Evolutionary conservation across 495 filamentous ascomycete species (phyloP), one percentile per base, ranked within the genome.

Genomic region (Daldinia caldariorum): DNA sequence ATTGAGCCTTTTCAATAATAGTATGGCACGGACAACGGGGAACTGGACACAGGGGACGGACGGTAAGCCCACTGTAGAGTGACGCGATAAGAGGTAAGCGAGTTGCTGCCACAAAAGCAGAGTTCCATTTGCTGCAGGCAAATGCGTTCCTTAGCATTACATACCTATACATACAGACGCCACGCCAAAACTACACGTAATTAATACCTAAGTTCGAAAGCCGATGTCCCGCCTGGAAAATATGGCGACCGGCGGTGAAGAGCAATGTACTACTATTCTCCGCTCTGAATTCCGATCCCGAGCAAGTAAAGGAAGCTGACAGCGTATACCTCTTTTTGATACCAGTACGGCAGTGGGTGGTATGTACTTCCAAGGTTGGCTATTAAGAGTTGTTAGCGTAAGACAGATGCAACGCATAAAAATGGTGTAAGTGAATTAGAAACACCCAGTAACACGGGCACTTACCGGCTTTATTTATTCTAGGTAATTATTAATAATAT

Each of bases 1-100:
- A 32, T 45, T 41, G 65, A 55, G 58, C 49, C 43, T 59, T 51
- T 57, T 70, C 58, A 58, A 57, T 50, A 29, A 66, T 47, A 63
- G 10, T 57, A 62, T 53, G 49, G 54, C 60, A 60, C 58, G 58
- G 57, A 45, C 45, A 63, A 53, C 58, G 58, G 53, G 49, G 58
- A 54, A 37, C 49, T 29, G 67, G 51, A 29, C 26, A 59, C 47
- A 43, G 54, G 32, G 54, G 35, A 63, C 41, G 54, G 35, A 63
- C 41, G 56, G 64, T 43, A 61, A 56, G 55, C 26, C 34, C 18
- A 53, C 58, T 63, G 38, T 59, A 57, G 22, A 57, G 14, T 64
- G 37, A 71, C 55, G 55, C 69, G 69, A 72, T 72, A 72, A 53
- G 22, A 53, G 26, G 64, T 72, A 72, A 72, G 69, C 64, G 49